A percentile compares a stretch with the other conserved stretches of the same genome.
phyloP scores from a whole-genome alignment of 2,329 filamentous ascomycete genomes.

The Aspergillus aculeatus region DNA sequence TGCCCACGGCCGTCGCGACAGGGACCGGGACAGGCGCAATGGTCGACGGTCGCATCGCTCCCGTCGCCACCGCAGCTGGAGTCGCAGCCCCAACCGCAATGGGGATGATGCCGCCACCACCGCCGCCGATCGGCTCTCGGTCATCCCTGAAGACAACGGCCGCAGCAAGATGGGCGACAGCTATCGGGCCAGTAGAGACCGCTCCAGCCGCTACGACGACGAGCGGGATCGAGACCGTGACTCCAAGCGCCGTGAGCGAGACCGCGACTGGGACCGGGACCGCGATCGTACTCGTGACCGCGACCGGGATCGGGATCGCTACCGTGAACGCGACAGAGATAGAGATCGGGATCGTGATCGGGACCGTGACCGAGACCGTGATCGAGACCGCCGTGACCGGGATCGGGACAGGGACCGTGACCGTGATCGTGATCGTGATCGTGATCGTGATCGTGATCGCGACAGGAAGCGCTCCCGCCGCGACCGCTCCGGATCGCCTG shows the following conservation, averaged over 20 bases:
- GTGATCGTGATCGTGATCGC: conserved; percentile 45
- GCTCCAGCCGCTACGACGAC: conserved; percentile 31
- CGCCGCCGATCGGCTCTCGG: conserved; percentile 34
- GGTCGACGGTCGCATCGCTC: conserved; percentile 49
- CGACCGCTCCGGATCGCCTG: conserved; percentile 38
- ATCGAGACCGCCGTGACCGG: conserved; percentile 29
- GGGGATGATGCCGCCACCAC: conserved; percentile 40
- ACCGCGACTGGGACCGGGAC: conserved; percentile 32
- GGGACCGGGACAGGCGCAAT: conserved; percentile 53
- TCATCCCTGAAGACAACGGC: conserved; percentile 23
- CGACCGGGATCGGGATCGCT: conserved; percentile 44
- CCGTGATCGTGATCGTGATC: conserved; percentile 35
- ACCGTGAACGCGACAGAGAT: conserved; percentile 28
- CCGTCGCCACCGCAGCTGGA: conserved; percentile 49
- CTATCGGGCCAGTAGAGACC: conserved; percentile 13
- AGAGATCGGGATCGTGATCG: conserved; percentile 39
- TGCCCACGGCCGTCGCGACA: conserved; percentile 61
- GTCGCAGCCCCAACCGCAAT: conserved; percentile 29
- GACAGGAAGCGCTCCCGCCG: conserved; percentile 42
- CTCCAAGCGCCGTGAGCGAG: conserved; percentile 28
- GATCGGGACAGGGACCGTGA: conserved; percentile 31
- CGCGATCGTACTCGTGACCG: conserved; percentile 39
- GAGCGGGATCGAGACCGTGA: conserved; percentile 35
- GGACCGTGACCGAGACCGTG: conserved; percentile 28
- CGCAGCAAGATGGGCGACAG: conserved; percentile 22